Evolutionary conservation across 441 rosid genomes (phyloP).

Genomic region (Aquilaria agallochum): DNA sequence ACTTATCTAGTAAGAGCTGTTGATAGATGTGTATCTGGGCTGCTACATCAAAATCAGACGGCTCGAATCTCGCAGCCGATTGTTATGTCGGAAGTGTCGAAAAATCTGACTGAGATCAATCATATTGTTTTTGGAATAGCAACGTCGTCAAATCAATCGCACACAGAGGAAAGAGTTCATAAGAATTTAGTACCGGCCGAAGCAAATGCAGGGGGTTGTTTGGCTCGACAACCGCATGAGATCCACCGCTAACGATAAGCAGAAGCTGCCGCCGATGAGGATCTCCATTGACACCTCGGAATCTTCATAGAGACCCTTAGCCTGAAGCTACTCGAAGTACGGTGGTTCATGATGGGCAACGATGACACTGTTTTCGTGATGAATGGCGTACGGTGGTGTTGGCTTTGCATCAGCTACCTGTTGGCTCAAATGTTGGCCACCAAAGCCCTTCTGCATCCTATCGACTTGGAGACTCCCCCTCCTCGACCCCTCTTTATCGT

Average conservation of each 20-base stretch:
- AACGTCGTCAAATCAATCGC: slow-evolving; percentile 87
- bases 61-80: neutral
- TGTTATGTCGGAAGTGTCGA: neutral
- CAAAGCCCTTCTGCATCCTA: no score
- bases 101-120: slow-evolving; percentile 31
- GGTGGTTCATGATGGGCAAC: slow-evolving; percentile 99
- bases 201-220: slow-evolving; percentile 76
- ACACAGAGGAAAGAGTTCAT: slow-evolving; percentile 72
- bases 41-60: slow-evolving; percentile 15
- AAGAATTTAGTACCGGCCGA: slow-evolving; percentile 74
- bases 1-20: neutral
- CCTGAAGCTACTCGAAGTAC: slow-evolving; percentile 56
- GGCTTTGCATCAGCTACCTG: slow-evolving; percentile 97
- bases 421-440: slow-evolving; percentile 65
- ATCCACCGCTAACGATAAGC: slow-evolving; percentile 22
- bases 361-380: slow-evolving; percentile 90
- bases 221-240: slow-evolving; percentile 71
- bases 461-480: no score
- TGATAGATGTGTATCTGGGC: slow-evolving; percentile 10
- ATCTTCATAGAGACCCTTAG: slow-evolving; percentile 83
- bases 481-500: no score
- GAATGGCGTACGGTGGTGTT: slow-evolving; percentile 99
- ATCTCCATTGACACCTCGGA: slow-evolving; percentile 83
- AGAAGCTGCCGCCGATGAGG: slow-evolving; percentile 50
- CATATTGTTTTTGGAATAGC: slow-evolving; percentile 92